These are phyloP conservation scores for Hippophae gyantsensis DNA, from an alignment of 306 rosid genomes.

Conservation along the genomic window DNA sequence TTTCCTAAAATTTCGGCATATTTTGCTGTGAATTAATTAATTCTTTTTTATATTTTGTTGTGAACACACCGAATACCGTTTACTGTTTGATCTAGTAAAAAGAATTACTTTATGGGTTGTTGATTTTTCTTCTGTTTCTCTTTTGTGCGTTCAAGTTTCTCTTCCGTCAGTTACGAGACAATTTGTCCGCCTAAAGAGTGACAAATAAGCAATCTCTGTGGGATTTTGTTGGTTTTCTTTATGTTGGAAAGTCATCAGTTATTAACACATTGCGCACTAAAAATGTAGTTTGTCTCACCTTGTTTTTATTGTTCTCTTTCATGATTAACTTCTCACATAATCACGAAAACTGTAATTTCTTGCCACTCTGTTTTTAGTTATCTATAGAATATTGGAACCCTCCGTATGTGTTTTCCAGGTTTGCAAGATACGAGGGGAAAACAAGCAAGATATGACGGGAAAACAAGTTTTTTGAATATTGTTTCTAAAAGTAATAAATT, in stretches of 20 bases:
- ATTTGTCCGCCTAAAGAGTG: slow-evolving; percentile 77
- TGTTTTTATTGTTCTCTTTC: slow-evolving; percentile 6
- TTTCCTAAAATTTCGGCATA: no score
- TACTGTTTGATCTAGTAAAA: no score
- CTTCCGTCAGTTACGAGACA: slow-evolving; percentile 90
- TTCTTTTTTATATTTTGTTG: no score
- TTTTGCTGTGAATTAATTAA: no score
- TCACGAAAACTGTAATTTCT: neutral
- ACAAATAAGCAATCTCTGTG: slow-evolving; percentile 92
- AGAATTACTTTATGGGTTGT: neutral
- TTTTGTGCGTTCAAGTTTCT: slow-evolving; percentile 49
- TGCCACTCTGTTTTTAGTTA: neutral
- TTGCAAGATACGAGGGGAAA: slow-evolving; percentile 96
- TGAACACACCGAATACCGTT: no score
- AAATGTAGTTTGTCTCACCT: slow-evolving; percentile 40
- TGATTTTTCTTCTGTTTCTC: neutral
- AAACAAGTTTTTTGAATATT: slow-evolving; percentile 21
- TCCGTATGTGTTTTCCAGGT: slow-evolving; percentile 34
- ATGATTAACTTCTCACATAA: neutral
- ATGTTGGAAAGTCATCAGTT: slow-evolving; percentile 94
- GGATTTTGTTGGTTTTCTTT: slow-evolving; percentile 92
- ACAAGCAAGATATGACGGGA: no score
- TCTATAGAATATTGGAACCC: slow-evolving; percentile 5
- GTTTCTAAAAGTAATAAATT: no score
- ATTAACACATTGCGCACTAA: slow-evolving; percentile 81